These are phyloP conservation scores for Huntiella savannae DNA, from an alignment of 2,329 filamentous ascomycete genomes.

Conservation along the genomic window DNA sequence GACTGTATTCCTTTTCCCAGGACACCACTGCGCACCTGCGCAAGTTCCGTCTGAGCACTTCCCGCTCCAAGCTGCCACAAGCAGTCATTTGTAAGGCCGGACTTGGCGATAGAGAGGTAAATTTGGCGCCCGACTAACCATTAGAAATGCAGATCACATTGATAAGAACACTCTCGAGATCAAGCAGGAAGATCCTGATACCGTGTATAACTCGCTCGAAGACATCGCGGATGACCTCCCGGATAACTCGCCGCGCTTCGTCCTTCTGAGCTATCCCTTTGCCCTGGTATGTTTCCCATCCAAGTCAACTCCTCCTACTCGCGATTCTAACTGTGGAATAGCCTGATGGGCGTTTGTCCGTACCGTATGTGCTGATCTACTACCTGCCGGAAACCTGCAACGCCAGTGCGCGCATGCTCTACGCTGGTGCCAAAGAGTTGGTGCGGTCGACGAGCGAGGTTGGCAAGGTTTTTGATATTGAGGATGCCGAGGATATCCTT, in stretches of 20 bases:
- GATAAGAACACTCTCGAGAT: slow-evolving; percentile 84
- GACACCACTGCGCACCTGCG: slow-evolving; percentile 78
- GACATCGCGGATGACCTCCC: slow-evolving; percentile 78
- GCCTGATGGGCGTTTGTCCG: slow-evolving; percentile 65
- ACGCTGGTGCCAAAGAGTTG: slow-evolving; percentile 87
- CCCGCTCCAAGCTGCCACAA: slow-evolving; percentile 67
- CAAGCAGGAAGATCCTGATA: slow-evolving; percentile 56
- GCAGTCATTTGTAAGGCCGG: slow-evolving; percentile 75
- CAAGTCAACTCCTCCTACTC: neutral
- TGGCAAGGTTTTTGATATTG: slow-evolving; percentile 70
- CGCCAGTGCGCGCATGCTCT: slow-evolving; percentile 72
- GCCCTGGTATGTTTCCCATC: slow-evolving; percentile 43
- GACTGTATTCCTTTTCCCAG: slow-evolving; percentile 80
- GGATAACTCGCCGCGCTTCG: slow-evolving; percentile 75
- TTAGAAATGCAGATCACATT: slow-evolving; percentile 49
- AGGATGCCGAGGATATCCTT: slow-evolving; percentile 60
- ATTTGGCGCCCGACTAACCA: neutral
- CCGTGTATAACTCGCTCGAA: slow-evolving; percentile 61
- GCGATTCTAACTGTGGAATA: slow-evolving; percentile 19
- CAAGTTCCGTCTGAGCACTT: slow-evolving; percentile 87
- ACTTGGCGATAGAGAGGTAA: neutral
- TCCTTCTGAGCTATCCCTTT: slow-evolving; percentile 78
- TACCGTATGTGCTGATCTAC: slow-evolving; percentile 88
- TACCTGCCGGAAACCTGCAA: slow-evolving; percentile 90
- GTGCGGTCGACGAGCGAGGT: slow-evolving; percentile 88